phyloP scores from a whole-genome alignment of 2,329 filamentous ascomycete species.

The Diaporthe sp. region DNA sequence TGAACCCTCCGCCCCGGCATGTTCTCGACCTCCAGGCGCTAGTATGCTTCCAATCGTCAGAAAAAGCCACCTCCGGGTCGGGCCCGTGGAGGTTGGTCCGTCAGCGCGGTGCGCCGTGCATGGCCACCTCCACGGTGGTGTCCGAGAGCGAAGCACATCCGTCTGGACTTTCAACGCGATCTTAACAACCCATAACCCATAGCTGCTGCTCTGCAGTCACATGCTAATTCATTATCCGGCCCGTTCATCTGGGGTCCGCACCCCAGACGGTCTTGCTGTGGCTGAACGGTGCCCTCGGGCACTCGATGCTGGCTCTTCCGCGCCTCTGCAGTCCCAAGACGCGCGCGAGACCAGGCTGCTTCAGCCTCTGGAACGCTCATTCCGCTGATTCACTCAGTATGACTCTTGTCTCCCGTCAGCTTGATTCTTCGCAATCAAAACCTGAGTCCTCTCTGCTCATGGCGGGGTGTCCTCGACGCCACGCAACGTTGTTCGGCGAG shows the following conservation, averaged over 20 bases:
- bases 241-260: neutral
- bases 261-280: neutral
- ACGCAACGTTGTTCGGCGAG: constrained; percentile 14
- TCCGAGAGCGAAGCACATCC: neutral
- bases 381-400: constrained; percentile 36
- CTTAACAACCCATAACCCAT: neutral
- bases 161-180: neutral
- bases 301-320: neutral
- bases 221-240: neutral
- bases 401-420: constrained; percentile 38
- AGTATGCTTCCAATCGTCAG: neutral
- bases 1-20: neutral
- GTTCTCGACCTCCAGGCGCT: neutral
- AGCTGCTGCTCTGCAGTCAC: neutral
- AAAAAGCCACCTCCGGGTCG: neutral
- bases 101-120: neutral
- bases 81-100: neutral
- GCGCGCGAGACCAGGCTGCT: constrained; percentile 13
- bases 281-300: neutral
- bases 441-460: constrained; percentile 30
- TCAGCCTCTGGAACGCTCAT: constrained; percentile 22
- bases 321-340: neutral
- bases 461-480: constrained; percentile 25
- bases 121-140: neutral
- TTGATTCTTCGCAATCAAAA: constrained; percentile 38